A percentile compares a stretch with the other conserved stretches of the same genome.
Conservation (phyloP, 2,329 filamentous ascomycete species). For the Lojkania enalia region DNA sequence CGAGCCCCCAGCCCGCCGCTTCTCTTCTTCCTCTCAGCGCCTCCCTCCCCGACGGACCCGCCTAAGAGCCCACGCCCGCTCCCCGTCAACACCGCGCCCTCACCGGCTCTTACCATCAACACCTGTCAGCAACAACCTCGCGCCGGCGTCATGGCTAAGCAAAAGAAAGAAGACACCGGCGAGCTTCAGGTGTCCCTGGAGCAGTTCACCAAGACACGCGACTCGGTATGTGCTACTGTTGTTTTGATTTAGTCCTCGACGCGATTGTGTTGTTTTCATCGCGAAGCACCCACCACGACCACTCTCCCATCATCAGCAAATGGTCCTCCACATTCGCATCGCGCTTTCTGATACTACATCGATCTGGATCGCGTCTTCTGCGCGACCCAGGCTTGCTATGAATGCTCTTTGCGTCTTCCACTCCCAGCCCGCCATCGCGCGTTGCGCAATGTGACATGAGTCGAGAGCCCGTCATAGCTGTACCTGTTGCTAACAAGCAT, state of each 20-base stretch:
- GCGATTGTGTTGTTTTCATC: slow-evolving; percentile 15
- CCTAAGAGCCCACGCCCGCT: slow-evolving; percentile 1
- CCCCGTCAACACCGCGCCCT: slow-evolving; percentile 10
- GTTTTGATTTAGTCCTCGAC: slow-evolving; percentile 17
- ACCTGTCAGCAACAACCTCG: background rate
- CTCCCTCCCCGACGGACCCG: slow-evolving; percentile 1
- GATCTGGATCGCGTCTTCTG: slow-evolving; percentile 23
- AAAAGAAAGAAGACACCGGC: slow-evolving; percentile 39
- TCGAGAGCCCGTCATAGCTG: background rate
- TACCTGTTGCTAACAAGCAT: slow-evolving; percentile 42
- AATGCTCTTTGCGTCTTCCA: background rate
- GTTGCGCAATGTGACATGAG: slow-evolving; percentile 2
- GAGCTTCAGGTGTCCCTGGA: slow-evolving; percentile 63
- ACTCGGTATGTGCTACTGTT: slow-evolving; percentile 66
- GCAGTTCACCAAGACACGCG: slow-evolving; percentile 77
- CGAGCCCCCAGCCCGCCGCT: slow-evolving; percentile 3
- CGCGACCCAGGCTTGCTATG: slow-evolving; percentile 20
- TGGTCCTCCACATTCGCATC: background rate
- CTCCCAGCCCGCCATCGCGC: background rate
- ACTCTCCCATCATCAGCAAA: background rate
- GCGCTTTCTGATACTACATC: background rate
- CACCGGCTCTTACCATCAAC: slow-evolving; percentile 3
- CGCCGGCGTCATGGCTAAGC: slow-evolving; percentile 26
- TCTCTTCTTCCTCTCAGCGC: background rate
- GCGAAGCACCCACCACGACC: background rate